Conservation (phyloP, 1,284 basidiomycete genomes). For the Malassezia dermatis region DNA sequence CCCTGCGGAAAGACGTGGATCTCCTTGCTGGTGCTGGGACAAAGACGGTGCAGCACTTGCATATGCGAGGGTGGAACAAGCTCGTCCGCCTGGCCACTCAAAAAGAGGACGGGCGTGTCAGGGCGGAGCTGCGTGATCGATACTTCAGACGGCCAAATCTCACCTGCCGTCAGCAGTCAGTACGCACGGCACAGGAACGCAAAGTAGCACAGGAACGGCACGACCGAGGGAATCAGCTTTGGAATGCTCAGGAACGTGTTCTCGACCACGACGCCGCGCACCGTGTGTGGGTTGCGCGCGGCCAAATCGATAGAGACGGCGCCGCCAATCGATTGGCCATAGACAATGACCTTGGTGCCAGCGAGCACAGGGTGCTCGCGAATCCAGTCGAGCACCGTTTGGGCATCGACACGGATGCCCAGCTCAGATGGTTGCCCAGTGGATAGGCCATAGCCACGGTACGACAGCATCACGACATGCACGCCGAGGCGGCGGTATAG, state of each 20-base stretch:
- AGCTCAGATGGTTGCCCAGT: slow-evolving; percentile 72
- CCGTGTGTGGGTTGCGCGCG: slow-evolving; percentile 60
- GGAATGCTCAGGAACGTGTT: slow-evolving; percentile 40
- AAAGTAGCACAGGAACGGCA: slow-evolving; percentile 67
- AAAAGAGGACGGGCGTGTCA: slow-evolving; percentile 69
- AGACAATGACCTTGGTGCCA: slow-evolving; percentile 53
- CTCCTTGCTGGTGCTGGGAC: slow-evolving; percentile 51
- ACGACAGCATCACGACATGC: slow-evolving; percentile 79
- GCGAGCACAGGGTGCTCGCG: slow-evolving; percentile 60
- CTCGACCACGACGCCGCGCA: slow-evolving; percentile 8
- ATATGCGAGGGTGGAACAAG: slow-evolving; percentile 78
- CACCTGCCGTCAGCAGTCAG: slow-evolving; percentile 48
- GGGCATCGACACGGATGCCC: slow-evolving; percentile 65
- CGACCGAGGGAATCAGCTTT: slow-evolving; percentile 56
- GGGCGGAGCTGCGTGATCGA: slow-evolving; percentile 62
- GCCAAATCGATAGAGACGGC: slow-evolving; percentile 83
- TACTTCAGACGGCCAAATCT: slow-evolving; percentile 75
- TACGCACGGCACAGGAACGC: slow-evolving; percentile 62
- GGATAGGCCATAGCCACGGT: slow-evolving; percentile 77
- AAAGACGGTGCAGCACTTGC: slow-evolving; percentile 61
- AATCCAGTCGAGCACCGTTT: slow-evolving; percentile 64
- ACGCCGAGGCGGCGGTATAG: slow-evolving; percentile 74
- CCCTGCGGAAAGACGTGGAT: slow-evolving; percentile 54
- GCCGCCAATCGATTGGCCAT: slow-evolving; percentile 93
- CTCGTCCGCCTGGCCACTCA: slow-evolving; percentile 68